phyloP scores from a whole-genome alignment of 805 yeast species.

The Ogataea degrootiae region DNA sequence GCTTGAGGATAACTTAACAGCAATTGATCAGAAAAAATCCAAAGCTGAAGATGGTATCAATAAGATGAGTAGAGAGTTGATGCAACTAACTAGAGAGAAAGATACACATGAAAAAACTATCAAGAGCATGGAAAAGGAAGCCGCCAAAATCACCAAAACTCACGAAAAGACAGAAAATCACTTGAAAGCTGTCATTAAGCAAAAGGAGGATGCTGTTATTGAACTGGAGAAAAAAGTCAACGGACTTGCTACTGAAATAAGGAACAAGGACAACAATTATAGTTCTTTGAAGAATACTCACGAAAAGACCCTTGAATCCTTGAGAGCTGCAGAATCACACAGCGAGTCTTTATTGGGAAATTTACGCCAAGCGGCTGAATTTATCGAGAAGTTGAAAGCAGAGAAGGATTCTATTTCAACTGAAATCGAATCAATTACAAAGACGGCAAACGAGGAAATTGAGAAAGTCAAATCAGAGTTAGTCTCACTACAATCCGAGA shows the following conservation, averaged over 20 bases:
- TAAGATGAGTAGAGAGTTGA: slow-evolving; percentile 81
- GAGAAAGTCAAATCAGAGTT: slow-evolving; percentile 11
- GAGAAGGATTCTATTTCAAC: slow-evolving; percentile 18
- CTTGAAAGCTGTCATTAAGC: slow-evolving; percentile 19
- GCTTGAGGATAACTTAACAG: slow-evolving; percentile 27
- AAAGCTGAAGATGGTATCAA: slow-evolving; percentile 81
- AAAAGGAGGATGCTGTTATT: slow-evolving; percentile 20
- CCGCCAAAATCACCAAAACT: slow-evolving; percentile 27
- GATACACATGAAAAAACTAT: slow-evolving; percentile 43
- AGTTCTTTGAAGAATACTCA: slow-evolving; percentile 19
- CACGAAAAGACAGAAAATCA: slow-evolving; percentile 31
- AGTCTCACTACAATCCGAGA: slow-evolving; percentile 11
- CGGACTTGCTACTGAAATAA: slow-evolving; percentile 14
- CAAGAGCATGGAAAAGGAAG: slow-evolving; percentile 39
- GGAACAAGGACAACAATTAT: slow-evolving; percentile 21
- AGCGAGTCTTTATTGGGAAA: slow-evolving; percentile 16
- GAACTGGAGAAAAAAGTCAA: slow-evolving; percentile 17
- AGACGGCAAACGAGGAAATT: slow-evolving; percentile 1
- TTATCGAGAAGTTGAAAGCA: slow-evolving; percentile 20
- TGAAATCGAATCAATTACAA: slow-evolving; percentile 12
- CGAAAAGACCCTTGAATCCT: slow-evolving; percentile 21
- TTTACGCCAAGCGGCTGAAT: slow-evolving; percentile 24
- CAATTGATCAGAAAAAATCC: slow-evolving; percentile 32
- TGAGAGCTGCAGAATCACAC: slow-evolving; percentile 21
- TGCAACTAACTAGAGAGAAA: slow-evolving; percentile 58